A percentile compares a stretch with the other conserved stretches of the same genome.
Conservation (phyloP, 805 yeast genomes). For the Candida maltosa region DNA sequence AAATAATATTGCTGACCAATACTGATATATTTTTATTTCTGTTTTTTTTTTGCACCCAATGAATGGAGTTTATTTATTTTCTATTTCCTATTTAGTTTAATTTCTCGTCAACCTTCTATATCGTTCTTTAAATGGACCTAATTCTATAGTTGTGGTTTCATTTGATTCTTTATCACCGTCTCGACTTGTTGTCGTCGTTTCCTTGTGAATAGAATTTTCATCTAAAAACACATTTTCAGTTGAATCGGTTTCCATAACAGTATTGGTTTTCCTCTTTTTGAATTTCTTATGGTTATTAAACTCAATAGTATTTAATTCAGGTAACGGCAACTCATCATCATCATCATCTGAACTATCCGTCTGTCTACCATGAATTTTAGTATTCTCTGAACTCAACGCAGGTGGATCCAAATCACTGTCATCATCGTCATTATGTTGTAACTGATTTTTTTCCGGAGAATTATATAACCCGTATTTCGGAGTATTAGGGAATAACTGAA, state of each 20-base stretch:
- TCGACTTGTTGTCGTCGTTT: not conserved
- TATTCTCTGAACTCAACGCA: conserved; percentile 3
- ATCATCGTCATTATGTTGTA: conserved; percentile 22
- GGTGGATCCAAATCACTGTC: conserved; percentile 31
- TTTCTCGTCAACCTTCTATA: conserved; percentile 6
- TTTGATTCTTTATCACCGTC: conserved; percentile 4
- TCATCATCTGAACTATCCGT: conserved; percentile 2
- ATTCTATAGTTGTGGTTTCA: conserved; percentile 5
- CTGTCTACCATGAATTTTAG: conserved; percentile 2
- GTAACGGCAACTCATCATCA: conserved; percentile 15
- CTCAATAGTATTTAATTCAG: conserved; percentile 19
- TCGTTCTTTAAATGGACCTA: conserved; percentile 8
- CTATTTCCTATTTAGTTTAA: no score
- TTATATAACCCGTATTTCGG: conserved; percentile 33
- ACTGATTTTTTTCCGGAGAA: conserved; percentile 11
- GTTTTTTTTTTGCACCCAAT: no score
- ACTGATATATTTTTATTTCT: no score
- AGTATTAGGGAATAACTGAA: conserved; percentile 44
- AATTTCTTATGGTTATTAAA: conserved; percentile 5
- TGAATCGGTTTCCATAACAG: conserved; percentile 13
- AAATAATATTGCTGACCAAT: no score
- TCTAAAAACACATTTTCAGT: conserved; percentile 35
- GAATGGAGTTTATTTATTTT: no score
- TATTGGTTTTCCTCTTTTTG: conserved; percentile 2
- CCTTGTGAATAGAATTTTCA: conserved; percentile 6